Base-by-base conservation (phyloP, 495 filamentous ascomycete genomes). In the Antarctomyces pellizariae region DNA sequence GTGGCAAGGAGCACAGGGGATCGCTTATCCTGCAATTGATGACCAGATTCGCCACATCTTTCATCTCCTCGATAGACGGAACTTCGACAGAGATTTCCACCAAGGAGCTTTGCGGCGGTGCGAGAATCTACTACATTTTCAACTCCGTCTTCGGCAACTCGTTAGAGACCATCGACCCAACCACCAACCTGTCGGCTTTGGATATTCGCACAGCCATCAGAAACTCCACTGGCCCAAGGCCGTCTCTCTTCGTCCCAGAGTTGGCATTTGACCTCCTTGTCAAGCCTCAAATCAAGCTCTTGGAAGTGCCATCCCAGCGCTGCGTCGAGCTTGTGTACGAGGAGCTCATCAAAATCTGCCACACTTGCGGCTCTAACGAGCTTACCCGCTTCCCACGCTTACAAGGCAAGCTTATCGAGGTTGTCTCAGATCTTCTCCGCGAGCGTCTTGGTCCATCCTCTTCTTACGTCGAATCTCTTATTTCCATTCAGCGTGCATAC, bases 131-230 rank as follows among this genome's bases (percentile, higher is more conserved):
- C 50, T 99, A 99, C 49, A 95, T 99, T 28, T 99, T 99, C 58
- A 99, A 99, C 48, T 92, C 84, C 20, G 89, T 99, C 8, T 99
- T 95, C 49, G 89, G 86, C 25, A 92, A 89, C 49, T 90, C 84
- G 6, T 54, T 99, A 13, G 89, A 95, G 47, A 74, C 79, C 4
- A 90, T 99, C 34, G 83, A 95, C 39, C 86, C 86, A 4, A 95
- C 82, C 1, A 72, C 71, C 11, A 95, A 95, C 43, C 67, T 99
- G 36, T 86, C 83, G 8, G 75, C 83, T 7, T 69, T 82, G n/a
- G 86, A 99, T 42, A 99, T 99, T 32, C 70, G 89, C 42, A 99
- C 89, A 5, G 86, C 86, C 12, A 99, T 99, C 36, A 71, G 86
- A 36, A 99, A 99, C 52, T 99, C 86, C 7, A 99, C 86, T 7